These are phyloP conservation scores for Naematelia encephala DNA, from an alignment of 768 basidiomycete species.

Conservation along the genomic window DNA sequence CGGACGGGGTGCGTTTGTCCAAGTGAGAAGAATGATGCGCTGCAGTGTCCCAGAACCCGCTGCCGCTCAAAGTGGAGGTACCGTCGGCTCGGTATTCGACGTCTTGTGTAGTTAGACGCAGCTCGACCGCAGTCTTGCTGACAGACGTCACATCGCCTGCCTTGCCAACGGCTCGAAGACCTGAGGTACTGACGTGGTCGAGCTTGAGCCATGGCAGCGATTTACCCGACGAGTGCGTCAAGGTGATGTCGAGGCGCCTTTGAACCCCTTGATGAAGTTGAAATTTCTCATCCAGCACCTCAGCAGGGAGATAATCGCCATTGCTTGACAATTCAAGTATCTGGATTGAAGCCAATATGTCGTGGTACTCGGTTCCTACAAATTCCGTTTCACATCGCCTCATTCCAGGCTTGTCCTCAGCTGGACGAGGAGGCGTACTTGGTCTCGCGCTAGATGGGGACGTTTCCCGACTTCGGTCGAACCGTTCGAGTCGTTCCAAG, in stretches of 20 bases:
- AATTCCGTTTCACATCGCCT: slow-evolving; percentile 91
- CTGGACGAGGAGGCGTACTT: slow-evolving; percentile 52
- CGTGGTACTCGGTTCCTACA: slow-evolving; percentile 78
- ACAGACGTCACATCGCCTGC: slow-evolving; percentile 56
- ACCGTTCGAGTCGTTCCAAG: slow-evolving; percentile 80
- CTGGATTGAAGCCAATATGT: slow-evolving; percentile 75
- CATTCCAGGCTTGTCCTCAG: slow-evolving; percentile 59
- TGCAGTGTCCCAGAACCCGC: slow-evolving; percentile 89
- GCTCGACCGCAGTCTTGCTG: slow-evolving; percentile 57
- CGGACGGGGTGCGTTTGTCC: slow-evolving; percentile 69
- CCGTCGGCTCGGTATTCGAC: slow-evolving; percentile 81
- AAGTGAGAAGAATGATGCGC: slow-evolving; percentile 79
- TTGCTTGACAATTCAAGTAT: slow-evolving; percentile 80
- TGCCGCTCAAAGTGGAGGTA: slow-evolving; percentile 65
- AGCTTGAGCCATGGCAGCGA: slow-evolving; percentile 85
- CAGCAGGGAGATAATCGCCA: slow-evolving; percentile 77
- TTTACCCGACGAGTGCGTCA: slow-evolving; percentile 82
- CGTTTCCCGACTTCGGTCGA: slow-evolving; percentile 84
- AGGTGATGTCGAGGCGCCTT: slow-evolving; percentile 68
- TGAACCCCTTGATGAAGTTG: slow-evolving; percentile 91
- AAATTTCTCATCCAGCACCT: slow-evolving; percentile 80
- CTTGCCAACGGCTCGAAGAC: slow-evolving; percentile 77
- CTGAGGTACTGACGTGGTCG: slow-evolving; percentile 70
- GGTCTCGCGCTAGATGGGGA: neutral
- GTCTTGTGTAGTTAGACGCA: slow-evolving; percentile 66